Base-by-base conservation (phyloP, 176 grass and related monocot genomes). In the Saccharum spontaneum region DNA sequence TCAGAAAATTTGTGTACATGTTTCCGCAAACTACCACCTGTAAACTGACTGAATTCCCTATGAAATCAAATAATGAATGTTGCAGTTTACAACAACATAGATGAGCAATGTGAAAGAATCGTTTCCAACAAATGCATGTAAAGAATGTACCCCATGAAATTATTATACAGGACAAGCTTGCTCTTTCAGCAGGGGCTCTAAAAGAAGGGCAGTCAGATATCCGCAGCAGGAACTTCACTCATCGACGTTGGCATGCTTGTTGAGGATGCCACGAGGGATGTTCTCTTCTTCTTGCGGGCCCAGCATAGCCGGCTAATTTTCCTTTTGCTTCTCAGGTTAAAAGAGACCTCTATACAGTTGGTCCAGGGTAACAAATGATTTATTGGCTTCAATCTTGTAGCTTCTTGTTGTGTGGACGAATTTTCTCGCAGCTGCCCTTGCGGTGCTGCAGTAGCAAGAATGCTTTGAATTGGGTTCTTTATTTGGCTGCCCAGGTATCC, bases 401-500 rank as follows among this genome's bases (percentile, higher is more conserved):
- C 22, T 64, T 30, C 78, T 18, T 62, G 23, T 44, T 73, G 77
- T 13, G 41, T 46, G 31, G 41, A 13, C 22, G 39, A 64, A 63
- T 18, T 16, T 41, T 7, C 55, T 11, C 1, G 52, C 73, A 67
- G 16, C 75, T 74, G n/a, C 8, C 20, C 70, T 54, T 83, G 38
- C 2, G 49, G 49, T 26, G 48, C 31, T 31, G 60, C 69, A 69
- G 40, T 40, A 8, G 75, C 48, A 46, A 79, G 73, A 55, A 48
- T 37, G 17, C 49, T 68, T 30, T 75, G 84, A 26, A 60, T 78
- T 64, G 85, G 89, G 48, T 91, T 88, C 72, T 92, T 95, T 82
- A 90, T 89, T 67, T 99, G 94, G 70, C 52, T 96, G 59, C 97
- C 97, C 48, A 96, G 86, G 88, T 81, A 95, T 50, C 93, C 94